phyloP scores from a whole-genome alignment of 306 rosid species.

The Rosa multiflora region DNA sequence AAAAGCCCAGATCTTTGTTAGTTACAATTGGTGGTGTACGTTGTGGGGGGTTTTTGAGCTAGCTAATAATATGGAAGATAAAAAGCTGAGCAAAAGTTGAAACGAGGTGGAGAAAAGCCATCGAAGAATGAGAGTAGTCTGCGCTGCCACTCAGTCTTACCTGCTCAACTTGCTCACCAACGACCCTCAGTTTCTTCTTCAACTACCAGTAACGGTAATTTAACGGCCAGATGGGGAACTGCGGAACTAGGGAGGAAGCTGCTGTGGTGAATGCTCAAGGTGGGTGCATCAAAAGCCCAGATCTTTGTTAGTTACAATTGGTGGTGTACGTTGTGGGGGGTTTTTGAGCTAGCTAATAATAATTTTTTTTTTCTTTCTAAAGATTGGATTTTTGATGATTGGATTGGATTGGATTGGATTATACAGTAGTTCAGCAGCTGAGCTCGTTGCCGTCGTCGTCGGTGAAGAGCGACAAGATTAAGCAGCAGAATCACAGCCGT shows the following conservation, averaged over 20 bases:
- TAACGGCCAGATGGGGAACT: slow-evolving; percentile 69
- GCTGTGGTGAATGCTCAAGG: slow-evolving; percentile 98
- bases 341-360: neutral
- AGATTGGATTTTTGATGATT: neutral
- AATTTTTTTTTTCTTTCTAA: neutral
- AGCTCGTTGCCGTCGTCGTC: slow-evolving; percentile 48
- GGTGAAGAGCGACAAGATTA: slow-evolving; percentile 30
- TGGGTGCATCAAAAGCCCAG: slow-evolving; percentile 6
- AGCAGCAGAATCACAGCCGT: slow-evolving; percentile 49
- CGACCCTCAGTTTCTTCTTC: neutral
- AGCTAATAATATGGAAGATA: too few species aligned
- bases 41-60: neutral
- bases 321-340: neutral
- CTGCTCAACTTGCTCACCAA: slow-evolving; percentile 13
- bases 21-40: neutral
- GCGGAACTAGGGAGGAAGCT: slow-evolving; percentile 96
- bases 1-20: neutral
- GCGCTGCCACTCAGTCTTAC: slow-evolving; percentile 22
- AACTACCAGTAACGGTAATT: slow-evolving; percentile 2
- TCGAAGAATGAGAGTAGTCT: slow-evolving; percentile 38
- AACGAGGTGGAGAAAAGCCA: slow-evolving; percentile 15
- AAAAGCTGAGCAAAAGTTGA: neutral
- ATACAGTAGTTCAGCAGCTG: slow-evolving; percentile 71
- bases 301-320: neutral
- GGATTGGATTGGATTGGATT: neutral